Evolutionary conservation across 2,329 filamentous ascomycete species (phyloP), one percentile per base, ranked within the genome.

Genomic region (Sordariomycetes sp.): DNA sequence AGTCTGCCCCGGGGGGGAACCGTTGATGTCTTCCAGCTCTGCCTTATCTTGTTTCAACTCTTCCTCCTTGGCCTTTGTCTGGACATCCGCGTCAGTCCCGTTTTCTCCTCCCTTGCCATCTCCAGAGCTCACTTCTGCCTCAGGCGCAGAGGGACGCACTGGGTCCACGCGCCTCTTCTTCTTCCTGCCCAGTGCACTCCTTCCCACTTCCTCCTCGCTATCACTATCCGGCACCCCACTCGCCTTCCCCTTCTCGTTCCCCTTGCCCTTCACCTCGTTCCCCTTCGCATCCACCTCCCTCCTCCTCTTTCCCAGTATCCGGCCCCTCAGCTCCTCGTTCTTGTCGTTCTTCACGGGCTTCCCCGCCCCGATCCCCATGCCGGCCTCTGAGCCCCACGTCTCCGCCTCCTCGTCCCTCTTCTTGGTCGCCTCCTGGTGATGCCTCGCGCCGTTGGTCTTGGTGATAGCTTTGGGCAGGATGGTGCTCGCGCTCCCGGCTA

Each of bases 381-480:
- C 32, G 32, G 34, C 46, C 11, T 57, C 35, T 1, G 28, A 32
- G 4, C 32, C 55, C n/a, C 50, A 20, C 20, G 32, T n/a, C 7
- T 68, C 62, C 2, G 70, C 63, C 11, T 68, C 64, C 64, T 72
- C 76, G 10, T 76, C 76, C 20, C 11, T 78, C 62, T 40, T 76
- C 76, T 25, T 71, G 68, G 63, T 75, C 46, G 20, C 34, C n/a
- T 52, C 34, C 76, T 43, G 67, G 66, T 43, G 63, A 62, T 32
- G 62, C 35, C 12, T 56, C 61, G 10, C 63, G 24, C 24, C 28
- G 11, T 32, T 22, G 24, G 24, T 25, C 12, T 51, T 51, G 7
- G n/a, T 18, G 3, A 3, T 25, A 16, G 48, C 48, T 24, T 51
- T 10, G 28, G 28, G 8, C 24, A 24, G 20, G 20, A 14, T 25